A percentile compares a stretch with the other conserved stretches of the same genome.
Evolutionary conservation across 1,284 basidiomycete species (phyloP).

Genomic region (Melampsora occidentalis): DNA sequence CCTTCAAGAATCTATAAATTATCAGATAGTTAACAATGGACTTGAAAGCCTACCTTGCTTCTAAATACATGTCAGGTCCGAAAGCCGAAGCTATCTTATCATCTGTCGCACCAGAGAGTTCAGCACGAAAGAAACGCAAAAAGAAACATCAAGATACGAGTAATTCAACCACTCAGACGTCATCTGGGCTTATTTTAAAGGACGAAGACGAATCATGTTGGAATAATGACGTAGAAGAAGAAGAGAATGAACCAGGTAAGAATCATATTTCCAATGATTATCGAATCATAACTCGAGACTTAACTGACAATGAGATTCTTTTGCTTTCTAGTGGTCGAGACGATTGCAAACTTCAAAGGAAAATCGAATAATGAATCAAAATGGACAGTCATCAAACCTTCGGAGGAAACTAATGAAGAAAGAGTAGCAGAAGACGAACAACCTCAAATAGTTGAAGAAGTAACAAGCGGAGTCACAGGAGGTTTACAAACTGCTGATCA

Average conservation of each 20-base stretch:
- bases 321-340: constrained; percentile 22
- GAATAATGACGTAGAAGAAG: constrained; percentile 45
- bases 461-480: constrained; percentile 61
- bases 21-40: constrained; percentile 43
- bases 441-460: constrained; percentile 68
- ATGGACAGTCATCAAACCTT: constrained; percentile 37
- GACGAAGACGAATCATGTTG: constrained; percentile 23
- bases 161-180: background rate
- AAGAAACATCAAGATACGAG: constrained; percentile 59
- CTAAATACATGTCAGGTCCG: constrained; percentile 86
- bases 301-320: background rate
- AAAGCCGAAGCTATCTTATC: constrained; percentile 94
- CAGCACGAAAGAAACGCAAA: constrained; percentile 67
- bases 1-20: background rate
- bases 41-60: constrained; percentile 59
- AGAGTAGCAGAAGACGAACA: constrained; percentile 50
- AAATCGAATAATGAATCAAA: constrained; percentile 35
- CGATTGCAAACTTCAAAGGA: constrained; percentile 32
- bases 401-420: constrained; percentile 53
- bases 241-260: constrained; percentile 21
- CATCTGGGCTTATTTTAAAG: constrained; percentile 36
- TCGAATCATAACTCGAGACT: background rate
- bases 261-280: background rate
- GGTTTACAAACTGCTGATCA: constrained; percentile 60
- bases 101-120: constrained; percentile 58